Evolutionary conservation across 257 asterid species (phyloP), one percentile per base, ranked within the genome.

Genomic region (Capsicum baccatum): DNA sequence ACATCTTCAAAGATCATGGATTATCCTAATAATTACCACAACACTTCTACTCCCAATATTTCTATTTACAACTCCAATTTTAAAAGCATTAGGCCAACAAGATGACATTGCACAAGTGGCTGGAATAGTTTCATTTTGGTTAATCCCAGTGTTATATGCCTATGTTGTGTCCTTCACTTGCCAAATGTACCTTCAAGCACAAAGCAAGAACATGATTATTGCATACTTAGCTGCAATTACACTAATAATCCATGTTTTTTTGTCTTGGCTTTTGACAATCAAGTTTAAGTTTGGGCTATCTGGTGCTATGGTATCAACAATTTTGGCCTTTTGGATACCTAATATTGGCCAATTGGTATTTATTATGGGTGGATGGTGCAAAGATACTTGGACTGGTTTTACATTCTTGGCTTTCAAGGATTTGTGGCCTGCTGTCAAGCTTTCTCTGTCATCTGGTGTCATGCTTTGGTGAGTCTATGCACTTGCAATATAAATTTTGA

Each of bases 171-270:
- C 94, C 1, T 94, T 91, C 10, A 89, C 91, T 68, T 92, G 95
- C 91, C 98, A 94, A 87, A 93, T 93, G 91, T 94, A 81, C 87
- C 85, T 94, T 2, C 98, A 93, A 74, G 92, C 97, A 64, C 97
- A 93, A 87, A 92, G 97, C 92, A 94, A 94, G 90, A 94, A 93
- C 86, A 85, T 87, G 86, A 86, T 94, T 70, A 93, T 94, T 37
- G 86, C 97, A 0, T 93, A 93, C 59, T 79, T 94, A 58, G 91
- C 97, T 0, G 97, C 91, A 0, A 79, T 84, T 67, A 89, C 97
- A 0, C 81, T 94, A 15, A 52, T 89, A 0, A 89, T 93, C 74
- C 97, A 93, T 82, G 14, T 88, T 6, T 79, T 89, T 44, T 88
- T 93, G 4, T 94, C 93, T 0, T 94, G 97, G 95, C 93, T 94